Percentiles rank a stretch among this genome's conserved stretches.
phyloP scores from a whole-genome alignment of 2,329 filamentous ascomycete species.

The Diaporthe sp. region DNA sequence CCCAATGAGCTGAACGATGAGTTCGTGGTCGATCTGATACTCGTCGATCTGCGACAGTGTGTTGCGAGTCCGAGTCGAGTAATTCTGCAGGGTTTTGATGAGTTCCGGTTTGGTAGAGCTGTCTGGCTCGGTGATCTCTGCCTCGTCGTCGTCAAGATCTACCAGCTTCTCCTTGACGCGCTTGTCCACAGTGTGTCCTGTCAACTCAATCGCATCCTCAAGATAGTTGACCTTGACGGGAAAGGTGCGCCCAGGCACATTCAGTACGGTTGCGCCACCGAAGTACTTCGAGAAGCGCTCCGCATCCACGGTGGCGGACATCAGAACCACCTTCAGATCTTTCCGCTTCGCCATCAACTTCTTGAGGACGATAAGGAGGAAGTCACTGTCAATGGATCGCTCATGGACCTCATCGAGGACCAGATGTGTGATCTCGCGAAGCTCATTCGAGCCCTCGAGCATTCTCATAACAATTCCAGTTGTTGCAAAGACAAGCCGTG shows the following conservation, averaged over 20 bases:
- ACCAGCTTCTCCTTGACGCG: slow-evolving; percentile 67
- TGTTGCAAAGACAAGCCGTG: slow-evolving; percentile 90
- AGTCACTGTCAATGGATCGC: slow-evolving; percentile 95
- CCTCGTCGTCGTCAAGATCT: slow-evolving; percentile 73
- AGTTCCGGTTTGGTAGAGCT: slow-evolving; percentile 69
- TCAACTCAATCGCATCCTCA: slow-evolving; percentile 92
- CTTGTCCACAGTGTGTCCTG: slow-evolving; percentile 76
- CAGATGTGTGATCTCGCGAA: slow-evolving; percentile 91
- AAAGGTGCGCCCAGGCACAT: slow-evolving; percentile 93
- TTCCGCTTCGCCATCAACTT: slow-evolving; percentile 82
- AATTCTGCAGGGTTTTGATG: slow-evolving; percentile 76
- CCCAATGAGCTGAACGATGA: slow-evolving; percentile 84
- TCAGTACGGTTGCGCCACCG: slow-evolving; percentile 86
- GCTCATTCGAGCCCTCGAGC: slow-evolving; percentile 89
- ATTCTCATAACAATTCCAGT: slow-evolving; percentile 97
- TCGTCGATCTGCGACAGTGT: slow-evolving; percentile 87
- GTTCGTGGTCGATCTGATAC: slow-evolving; percentile 89
- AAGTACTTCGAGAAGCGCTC: slow-evolving; percentile 92
- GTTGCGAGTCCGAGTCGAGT: slow-evolving; percentile 82
- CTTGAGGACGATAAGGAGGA: slow-evolving; percentile 91
- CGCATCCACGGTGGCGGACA: slow-evolving; percentile 97
- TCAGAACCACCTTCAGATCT: slow-evolving; percentile 92
- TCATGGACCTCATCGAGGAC: slow-evolving; percentile 99
- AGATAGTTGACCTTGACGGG: slow-evolving; percentile 90
- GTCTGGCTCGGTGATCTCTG: slow-evolving; percentile 64